Base-by-base conservation (phyloP, 2,329 filamentous ascomycete genomes). In the Fusarium illudens region DNA sequence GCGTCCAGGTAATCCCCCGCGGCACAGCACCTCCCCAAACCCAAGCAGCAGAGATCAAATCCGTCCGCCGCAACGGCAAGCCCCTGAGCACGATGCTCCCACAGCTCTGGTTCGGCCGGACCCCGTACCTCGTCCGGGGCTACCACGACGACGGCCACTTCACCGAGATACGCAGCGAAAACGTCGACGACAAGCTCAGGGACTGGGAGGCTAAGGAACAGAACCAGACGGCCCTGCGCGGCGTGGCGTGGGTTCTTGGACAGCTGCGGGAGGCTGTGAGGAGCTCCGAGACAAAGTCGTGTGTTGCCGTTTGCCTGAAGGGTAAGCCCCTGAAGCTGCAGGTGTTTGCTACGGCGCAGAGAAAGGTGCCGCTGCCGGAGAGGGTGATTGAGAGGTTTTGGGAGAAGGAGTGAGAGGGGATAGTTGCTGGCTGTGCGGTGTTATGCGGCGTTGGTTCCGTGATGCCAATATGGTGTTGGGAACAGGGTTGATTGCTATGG, bases 21-120 rank as follows among this genome's bases (percentile, higher is more conserved):
- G 64, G 64, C 1, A 36, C 33, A 6, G 17, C 7, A 5, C 27
- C 33, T 7, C 22, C 54, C 0, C 62, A 65, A 25, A 32, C 13
- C 4, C 20, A 50, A n/a, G 27, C 55, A n/a, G 73, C 68, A 9
- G 71, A 73, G 32, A 62, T 76, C 46, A 75, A 75, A 29, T 62
- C 65, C 9, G 34, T 37, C 22, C 9, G 53, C 15, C 32, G 20
- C 4, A 15, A 8, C 10, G 5, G 64, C 36, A 42, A 13, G 3
- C 13, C 20, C 0, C 22, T 44, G 2, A 10, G 29, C n/a, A 2
- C 2, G n/a, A 6, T 58, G 5, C 25, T 75, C 1, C 61, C 72
- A 1, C 73, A 76, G 58, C 66, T 75, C 8, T 77, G 74, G 75
- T 73, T 76, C 22, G 73, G 74, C 6, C 70, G 75, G 6, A 75